These are phyloP conservation scores for Leccinum rimulosum DNA, from an alignment of 768 basidiomycete species.

Conservation along the genomic window DNA sequence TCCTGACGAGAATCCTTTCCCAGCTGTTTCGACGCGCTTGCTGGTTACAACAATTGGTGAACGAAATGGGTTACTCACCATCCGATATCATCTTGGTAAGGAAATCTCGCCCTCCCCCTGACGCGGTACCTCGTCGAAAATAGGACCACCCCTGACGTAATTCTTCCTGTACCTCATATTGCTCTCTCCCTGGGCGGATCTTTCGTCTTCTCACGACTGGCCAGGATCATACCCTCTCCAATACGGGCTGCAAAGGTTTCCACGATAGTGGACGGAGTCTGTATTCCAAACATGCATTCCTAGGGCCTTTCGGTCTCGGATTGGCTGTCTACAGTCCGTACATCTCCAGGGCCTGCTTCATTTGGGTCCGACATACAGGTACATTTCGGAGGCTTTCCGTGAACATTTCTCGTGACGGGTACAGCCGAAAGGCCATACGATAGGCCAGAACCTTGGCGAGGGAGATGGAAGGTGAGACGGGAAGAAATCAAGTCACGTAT, in stretches of 20 bases:
- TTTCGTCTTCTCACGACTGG: constrained; percentile 37
- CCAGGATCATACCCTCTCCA: constrained; percentile 34
- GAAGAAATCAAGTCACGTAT: constrained; percentile 41
- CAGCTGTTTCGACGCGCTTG: constrained; percentile 71
- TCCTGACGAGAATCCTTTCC: constrained; percentile 57
- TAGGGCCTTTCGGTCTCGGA: constrained; percentile 46
- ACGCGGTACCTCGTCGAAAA: constrained; percentile 59
- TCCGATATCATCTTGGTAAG: constrained; percentile 64
- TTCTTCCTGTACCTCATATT: constrained; percentile 49
- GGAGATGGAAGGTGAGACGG: constrained; percentile 52
- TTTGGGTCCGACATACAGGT: constrained; percentile 32
- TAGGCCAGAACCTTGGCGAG: constrained; percentile 42
- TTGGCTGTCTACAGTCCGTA: constrained; percentile 49
- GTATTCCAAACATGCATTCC: constrained; percentile 42
- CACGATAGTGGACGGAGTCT: constrained; percentile 9
- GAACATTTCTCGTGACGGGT: constrained; percentile 58
- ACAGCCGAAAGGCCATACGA: constrained; percentile 60
- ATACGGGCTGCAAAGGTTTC: constrained; percentile 26
- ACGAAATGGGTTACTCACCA: constrained; percentile 49
- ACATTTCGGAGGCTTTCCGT: constrained; percentile 55
- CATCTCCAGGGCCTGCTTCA: constrained; percentile 53
- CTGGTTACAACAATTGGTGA: constrained; percentile 70
- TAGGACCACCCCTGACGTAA: constrained; percentile 23
- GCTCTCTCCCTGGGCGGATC: constrained; percentile 57
- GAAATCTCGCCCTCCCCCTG: constrained; percentile 64